Percentiles rank a stretch among this genome's conserved stretches.
Conservation (phyloP, 1,284 basidiomycete species). For the Cutaneotrichosporon daszewskae region DNA sequence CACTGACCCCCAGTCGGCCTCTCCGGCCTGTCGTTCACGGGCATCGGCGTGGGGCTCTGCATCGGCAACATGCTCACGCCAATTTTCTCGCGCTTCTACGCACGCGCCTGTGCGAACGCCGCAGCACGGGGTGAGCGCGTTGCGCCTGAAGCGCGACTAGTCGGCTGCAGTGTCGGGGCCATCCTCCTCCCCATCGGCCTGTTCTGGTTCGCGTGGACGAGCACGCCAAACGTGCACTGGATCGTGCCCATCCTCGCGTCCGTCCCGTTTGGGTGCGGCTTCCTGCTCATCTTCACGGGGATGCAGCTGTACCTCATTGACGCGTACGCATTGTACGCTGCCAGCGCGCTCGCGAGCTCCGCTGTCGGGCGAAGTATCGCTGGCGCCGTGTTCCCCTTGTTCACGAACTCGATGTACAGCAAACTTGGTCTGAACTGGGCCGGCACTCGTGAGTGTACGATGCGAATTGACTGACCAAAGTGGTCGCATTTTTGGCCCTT, state of each 20-base stretch:
- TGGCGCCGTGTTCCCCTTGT: slow-evolving; percentile 49
- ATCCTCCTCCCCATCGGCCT: slow-evolving; percentile 57
- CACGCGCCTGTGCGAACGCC: slow-evolving; percentile 50
- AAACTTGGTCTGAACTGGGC: slow-evolving; percentile 43
- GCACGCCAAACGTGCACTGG: slow-evolving; percentile 56
- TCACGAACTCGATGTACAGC: slow-evolving; percentile 39
- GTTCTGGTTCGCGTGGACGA: slow-evolving; percentile 59
- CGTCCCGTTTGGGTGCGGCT: slow-evolving; percentile 58
- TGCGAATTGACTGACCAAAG: slow-evolving; percentile 21
- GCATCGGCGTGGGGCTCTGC: slow-evolving; percentile 59
- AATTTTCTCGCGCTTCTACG: slow-evolving; percentile 55
- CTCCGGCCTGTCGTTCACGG: slow-evolving; percentile 58
- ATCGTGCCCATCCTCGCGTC: slow-evolving; percentile 60
- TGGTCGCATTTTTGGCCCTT: slow-evolving; percentile 58
- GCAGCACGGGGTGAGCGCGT: slow-evolving; percentile 54
- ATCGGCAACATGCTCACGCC: slow-evolving; percentile 49
- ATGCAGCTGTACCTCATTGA: slow-evolving; percentile 58
- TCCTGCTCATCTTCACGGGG: slow-evolving; percentile 57
- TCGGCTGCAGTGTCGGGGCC: slow-evolving; percentile 56
- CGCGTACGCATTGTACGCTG: slow-evolving; percentile 55
- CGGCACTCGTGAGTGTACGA: slow-evolving; percentile 29
- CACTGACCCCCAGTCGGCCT: slow-evolving; percentile 1
- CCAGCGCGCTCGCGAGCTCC: slow-evolving; percentile 63
- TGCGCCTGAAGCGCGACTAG: slow-evolving; percentile 53
- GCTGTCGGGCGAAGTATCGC: slow-evolving; percentile 61